Conservation (phyloP, 179 eudicot genomes). For the Vitellaria paradoxa region DNA sequence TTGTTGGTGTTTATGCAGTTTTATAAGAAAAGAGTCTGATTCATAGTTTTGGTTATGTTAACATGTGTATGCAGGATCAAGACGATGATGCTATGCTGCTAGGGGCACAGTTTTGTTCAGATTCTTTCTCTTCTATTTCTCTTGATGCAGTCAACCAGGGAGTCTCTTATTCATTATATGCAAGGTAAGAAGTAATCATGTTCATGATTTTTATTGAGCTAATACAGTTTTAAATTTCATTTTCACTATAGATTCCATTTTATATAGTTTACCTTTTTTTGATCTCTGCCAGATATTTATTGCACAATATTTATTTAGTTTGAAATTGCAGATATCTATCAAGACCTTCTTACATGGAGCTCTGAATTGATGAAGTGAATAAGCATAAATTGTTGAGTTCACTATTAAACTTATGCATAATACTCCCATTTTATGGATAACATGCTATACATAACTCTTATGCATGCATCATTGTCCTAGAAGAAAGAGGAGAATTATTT, state of each 20-base stretch:
- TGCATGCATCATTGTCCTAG: too few species aligned
- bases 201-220: background rate
- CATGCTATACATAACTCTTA: too few species aligned
- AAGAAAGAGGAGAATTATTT: too few species aligned
- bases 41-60: background rate
- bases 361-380: too few species aligned
- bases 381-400: too few species aligned
- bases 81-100: slow-evolving; percentile 95
- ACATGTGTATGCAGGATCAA: slow-evolving; percentile 54
- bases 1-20: background rate
- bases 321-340: background rate
- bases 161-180: slow-evolving; percentile 66
- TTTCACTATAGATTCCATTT: background rate
- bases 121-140: slow-evolving; percentile 81
- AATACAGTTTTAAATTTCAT: background rate
- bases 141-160: slow-evolving; percentile 56
- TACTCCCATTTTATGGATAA: too few species aligned
- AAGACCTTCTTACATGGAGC: background rate
- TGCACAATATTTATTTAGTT: too few species aligned
- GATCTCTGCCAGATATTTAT: background rate
- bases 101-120: slow-evolving; percentile 88
- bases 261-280: background rate
- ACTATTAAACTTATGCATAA: too few species aligned
- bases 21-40: background rate
- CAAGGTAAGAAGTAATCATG: slow-evolving; percentile 45